Base-by-base conservation (phyloP, 2,329 filamentous ascomycete genomes). In the Torrubiellomyces zombiae region DNA sequence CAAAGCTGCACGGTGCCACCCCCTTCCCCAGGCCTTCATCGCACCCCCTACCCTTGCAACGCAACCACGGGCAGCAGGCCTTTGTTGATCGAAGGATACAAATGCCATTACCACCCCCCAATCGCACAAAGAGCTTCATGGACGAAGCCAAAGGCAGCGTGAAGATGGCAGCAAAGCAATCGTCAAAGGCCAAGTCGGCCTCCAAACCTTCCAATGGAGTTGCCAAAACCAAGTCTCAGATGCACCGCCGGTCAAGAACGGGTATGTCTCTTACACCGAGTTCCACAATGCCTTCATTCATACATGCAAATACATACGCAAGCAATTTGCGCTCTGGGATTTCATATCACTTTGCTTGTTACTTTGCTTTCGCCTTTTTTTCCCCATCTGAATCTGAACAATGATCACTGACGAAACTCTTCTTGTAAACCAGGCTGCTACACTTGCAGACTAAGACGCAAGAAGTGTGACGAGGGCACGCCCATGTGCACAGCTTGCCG, bases 181-280 rank as follows among this genome's bases (percentile, higher is more conserved):
- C 62, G 33, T 45, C 56, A 39, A 74, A 74, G 55, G 47, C 61
- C 45, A 73, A 72, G 55, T 38, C 59, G 47, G 55, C 60, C 45
- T 51, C 60, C 26, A 71, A 70, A 51, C 48, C 57, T 34, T 53
- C 39, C 46, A 59, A 57, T 53, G 56, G 56, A 39, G 57, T 60
- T 43, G 50, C 68, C 35, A 81, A 78, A 56, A 58, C 67, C 45
- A 76, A 79, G 55, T 58, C 72, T 43, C 86, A 92, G 61, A 83
- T 89, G 74, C 86, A 94, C 55, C 75, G 83, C 51, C 72, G 86
- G 45, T 94, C 86, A 53, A 74, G 86, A 56, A 91, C 83, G 71
- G 85, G 85, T 93, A 27, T n/a, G n/a, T 67, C 46, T 76, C n/a
- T n/a, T n/a, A n/a, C n/a, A n/a, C n/a, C n/a, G n/a, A 68, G 29